Evolutionary conservation across 163 green algal genomes (phyloP).

Genomic region (Prototheca stagnorum): DNA sequence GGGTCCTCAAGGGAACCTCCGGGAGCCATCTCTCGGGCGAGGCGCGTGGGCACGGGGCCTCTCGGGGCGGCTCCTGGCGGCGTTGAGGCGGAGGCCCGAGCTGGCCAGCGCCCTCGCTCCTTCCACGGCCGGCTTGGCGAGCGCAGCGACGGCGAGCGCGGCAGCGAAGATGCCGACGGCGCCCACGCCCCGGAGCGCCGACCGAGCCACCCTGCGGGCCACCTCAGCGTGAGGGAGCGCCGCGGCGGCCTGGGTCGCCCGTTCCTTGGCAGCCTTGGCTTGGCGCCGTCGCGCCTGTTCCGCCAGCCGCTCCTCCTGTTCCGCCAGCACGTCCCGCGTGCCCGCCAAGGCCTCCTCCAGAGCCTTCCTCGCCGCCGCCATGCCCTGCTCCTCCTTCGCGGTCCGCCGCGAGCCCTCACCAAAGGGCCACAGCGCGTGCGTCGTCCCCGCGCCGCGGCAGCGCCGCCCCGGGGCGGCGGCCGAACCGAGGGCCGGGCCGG

Average conservation of each 20-base stretch:
- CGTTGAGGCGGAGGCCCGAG: no score
- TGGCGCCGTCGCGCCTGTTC: neutral
- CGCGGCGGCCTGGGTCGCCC: neutral
- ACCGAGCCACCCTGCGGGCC: neutral
- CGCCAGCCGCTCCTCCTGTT: constrained; percentile 9
- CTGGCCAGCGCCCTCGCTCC: no score
- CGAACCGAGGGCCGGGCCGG: neutral
- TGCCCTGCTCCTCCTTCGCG: neutral
- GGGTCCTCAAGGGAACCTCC: no score
- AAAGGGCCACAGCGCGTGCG: no score
- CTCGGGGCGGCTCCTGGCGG: no score
- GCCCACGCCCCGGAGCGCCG: neutral
- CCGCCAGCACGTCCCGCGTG: constrained; percentile 16
- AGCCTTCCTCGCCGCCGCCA: constrained; percentile 19
- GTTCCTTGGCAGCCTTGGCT: neutral
- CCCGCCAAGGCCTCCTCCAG: constrained; percentile 14
- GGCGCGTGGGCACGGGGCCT: no score
- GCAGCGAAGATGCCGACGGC: no score
- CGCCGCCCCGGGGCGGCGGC: neutral
- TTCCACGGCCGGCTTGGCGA: no score
- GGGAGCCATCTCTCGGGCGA: no score
- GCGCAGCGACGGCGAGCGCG: no score
- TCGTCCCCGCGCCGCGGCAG: neutral
- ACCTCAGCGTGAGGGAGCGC: constrained; percentile 1
- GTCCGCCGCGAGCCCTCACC: neutral